phyloP scores from a whole-genome alignment of 192 early-diverging fungal species.

The Jimgerdemannia flammicorona region DNA sequence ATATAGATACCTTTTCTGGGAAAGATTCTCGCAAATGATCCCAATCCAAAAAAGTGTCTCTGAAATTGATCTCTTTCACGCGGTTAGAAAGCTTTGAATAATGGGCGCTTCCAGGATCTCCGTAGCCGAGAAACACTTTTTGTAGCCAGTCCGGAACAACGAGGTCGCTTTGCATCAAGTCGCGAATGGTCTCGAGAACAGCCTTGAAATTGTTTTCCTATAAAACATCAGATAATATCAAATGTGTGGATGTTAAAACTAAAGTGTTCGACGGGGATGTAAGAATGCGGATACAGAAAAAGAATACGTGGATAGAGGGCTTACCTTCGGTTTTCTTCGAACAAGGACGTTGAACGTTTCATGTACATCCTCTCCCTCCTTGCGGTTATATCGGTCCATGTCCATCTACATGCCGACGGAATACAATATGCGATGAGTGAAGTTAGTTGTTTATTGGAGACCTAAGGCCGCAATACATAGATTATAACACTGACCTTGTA shows the following conservation, averaged over 20 bases:
- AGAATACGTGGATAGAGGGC: neutral
- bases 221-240: neutral
- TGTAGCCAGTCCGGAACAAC: constrained; percentile 91
- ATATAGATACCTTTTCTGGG: constrained; percentile 42
- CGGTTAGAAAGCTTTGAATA: constrained; percentile 59
- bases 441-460: neutral
- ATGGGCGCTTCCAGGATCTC: constrained; percentile 77
- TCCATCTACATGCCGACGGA: constrained; percentile 34
- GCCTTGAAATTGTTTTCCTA: constrained; percentile 94
- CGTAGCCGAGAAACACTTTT: constrained; percentile 92
- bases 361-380: constrained; percentile 67
- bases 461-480: no score
- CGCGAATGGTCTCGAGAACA: constrained; percentile 87
- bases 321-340: constrained; percentile 60
- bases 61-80: constrained; percentile 66
- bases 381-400: constrained; percentile 36
- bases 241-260: neutral
- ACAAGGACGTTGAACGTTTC: constrained; percentile 86
- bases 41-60: constrained; percentile 85
- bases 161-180: constrained; percentile 77
- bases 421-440: no score
- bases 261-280: neutral
- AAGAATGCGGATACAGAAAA: no score
- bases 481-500: constrained; percentile 43
- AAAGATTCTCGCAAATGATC: constrained; percentile 73